Base-by-base conservation (phyloP, 2,329 filamentous ascomycete genomes). In the Didymosphaeria variabile region DNA sequence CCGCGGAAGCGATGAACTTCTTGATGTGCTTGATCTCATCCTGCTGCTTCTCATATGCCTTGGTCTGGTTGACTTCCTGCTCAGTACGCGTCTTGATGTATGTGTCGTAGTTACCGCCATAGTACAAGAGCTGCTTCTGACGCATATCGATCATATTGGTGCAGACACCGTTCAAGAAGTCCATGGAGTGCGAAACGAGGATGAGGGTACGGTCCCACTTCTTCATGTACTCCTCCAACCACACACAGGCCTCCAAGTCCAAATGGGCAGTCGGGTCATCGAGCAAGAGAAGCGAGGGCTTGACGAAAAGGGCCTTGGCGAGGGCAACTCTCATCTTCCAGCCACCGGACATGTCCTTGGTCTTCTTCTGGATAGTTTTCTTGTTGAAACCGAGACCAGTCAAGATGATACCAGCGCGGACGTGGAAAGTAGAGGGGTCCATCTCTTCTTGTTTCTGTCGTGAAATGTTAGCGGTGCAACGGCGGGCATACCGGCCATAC, bases 321-420 rank as follows among this genome's bases (percentile, higher is more conserved):
- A 99, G 90, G 60, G 95, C 95, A 61, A 99, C 95, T 87, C 96
- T 93, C 95, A 99, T 99, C 86, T 94, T 90, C 95, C 95, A 99
- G 73, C 95, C 95, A 92, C 95, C 95, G 69, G 95, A 99, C 96
- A 99, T 99, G 81, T 99, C 96, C 88, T 98, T 99, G 74, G 96
- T 99, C 89, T 96, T 97, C 88, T 99, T 99, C 82, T 96, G 85
- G 78, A 99, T 98, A 59, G 96, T 99, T 72, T 82, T 83, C 86
- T 98, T 98, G 90, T 99, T 97, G 89, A 99, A 99, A 69, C 95
- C 95, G 61, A 99, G 91, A 93, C 95, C 95, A 58, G 95, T 99
- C 72, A 99, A 83, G 79, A 99, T 99, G 69, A 97, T 90, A 58
- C 94, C 97, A 63, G 95, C 95, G 78, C 95, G 93, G 64, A 94